Base-by-base conservation (phyloP, 345 rosid genomes). In the Acer negundo region DNA sequence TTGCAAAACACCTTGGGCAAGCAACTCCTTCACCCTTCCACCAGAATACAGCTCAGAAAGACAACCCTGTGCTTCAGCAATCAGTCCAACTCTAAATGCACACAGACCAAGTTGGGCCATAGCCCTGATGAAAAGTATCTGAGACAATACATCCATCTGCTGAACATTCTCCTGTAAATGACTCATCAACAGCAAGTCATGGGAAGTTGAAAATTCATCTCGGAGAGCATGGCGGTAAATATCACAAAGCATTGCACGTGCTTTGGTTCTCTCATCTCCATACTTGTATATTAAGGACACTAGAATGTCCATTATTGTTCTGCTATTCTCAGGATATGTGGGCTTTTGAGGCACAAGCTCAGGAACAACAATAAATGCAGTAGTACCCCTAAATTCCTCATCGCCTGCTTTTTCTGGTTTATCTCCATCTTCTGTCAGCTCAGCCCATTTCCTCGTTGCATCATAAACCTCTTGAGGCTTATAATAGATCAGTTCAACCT, bases 201-300 rank as follows among this genome's bases (percentile, higher is more conserved):
- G 91, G 47, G 95, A 81, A 69, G 84, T 83, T 47, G 90, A 87
- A 80, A 92, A 96, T 86, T 92, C 89, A 79, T 94, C 97, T 49
- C 86, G 72, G 11, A 96, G 90, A 17, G 99, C 97, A 80, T 92
- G 97, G 83, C 91, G 99, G 70, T 94, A 92, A 79, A 96, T 91
- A 86, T 96, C 99, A 81, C 99, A 96, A 16, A 96, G 87, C 99
- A 96, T 90, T 6, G 99, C 98, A 26, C 98, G 96, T 4, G 99
- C 99, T 84, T 91, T 94, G 42, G 99, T 96, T 67, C 99, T 84
- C 81, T 96, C 99, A 87, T 96, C 99, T 67, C 99, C 98, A 83
- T 82, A 68, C 85, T 84, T 87, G 90, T 96, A 96, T 58, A 96
- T 96, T 46, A 96, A 94, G 23, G 97, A 88, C 46, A 91, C 98